A percentile compares a stretch with the other conserved stretches of the same genome.
These are phyloP conservation scores for Penicillium psychrosexuale DNA, from an alignment of 2,329 filamentous ascomycete species.

Conservation along the genomic window DNA sequence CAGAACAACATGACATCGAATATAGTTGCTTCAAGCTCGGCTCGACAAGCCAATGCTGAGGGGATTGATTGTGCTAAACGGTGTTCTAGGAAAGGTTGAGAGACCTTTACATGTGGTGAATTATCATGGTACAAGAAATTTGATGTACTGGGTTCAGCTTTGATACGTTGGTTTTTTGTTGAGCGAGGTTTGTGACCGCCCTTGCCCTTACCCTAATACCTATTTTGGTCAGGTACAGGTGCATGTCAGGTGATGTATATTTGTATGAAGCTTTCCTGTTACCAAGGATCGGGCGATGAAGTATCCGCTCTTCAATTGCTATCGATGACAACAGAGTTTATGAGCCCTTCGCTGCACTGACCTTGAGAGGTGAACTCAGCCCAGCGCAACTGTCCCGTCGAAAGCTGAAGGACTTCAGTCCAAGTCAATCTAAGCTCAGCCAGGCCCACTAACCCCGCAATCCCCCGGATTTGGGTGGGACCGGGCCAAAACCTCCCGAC, in stretches of 20 bases:
- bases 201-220: background rate
- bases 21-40: too few relatives aligned
- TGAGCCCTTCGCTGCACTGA: too few relatives aligned
- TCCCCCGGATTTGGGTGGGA: constrained; percentile 10
- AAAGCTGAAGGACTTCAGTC: background rate
- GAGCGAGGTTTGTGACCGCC: background rate
- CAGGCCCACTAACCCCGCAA: constrained; percentile 10
- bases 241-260: background rate
- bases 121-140: too few relatives aligned
- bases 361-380: background rate
- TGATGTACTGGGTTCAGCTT: too few relatives aligned
- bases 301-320: background rate
- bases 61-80: too few relatives aligned
- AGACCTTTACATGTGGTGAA: too few relatives aligned
- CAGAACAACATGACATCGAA: too few relatives aligned
- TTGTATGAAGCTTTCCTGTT: too few relatives aligned
- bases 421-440: constrained; percentile 5
- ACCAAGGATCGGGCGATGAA: background rate
- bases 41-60: too few relatives aligned
- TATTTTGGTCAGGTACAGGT: background rate
- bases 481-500: constrained; percentile 4
- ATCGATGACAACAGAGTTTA: too few relatives aligned
- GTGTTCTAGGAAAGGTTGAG: too few relatives aligned
- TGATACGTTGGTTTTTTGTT: too few relatives aligned
- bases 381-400: background rate